Percentiles rank a stretch among this genome's conserved stretches.
Evolutionary conservation across 1,284 basidiomycete genomes (phyloP).

Genomic region (Puccinia triticina): DNA sequence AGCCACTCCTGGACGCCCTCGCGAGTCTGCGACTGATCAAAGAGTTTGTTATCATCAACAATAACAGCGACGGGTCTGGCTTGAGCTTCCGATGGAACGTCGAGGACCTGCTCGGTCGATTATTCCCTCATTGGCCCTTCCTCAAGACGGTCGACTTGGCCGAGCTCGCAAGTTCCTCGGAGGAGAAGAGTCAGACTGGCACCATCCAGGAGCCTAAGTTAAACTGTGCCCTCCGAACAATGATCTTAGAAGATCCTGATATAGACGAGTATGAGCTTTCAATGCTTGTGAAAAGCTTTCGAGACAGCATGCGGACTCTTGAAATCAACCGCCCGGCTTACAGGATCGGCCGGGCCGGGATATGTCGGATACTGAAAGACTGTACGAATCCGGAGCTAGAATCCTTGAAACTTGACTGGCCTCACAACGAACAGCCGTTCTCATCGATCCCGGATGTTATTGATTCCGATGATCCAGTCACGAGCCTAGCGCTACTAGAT

Average conservation of each 20-base stretch:
- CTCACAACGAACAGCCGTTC: neutral
- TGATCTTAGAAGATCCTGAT: neutral
- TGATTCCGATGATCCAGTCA: neutral
- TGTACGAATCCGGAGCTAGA: neutral
- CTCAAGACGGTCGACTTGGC: conserved; percentile 1
- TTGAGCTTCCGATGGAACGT: neutral
- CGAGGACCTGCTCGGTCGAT: neutral
- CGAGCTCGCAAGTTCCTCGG: neutral
- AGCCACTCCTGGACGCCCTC: neutral
- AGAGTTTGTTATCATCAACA: conserved; percentile 8
- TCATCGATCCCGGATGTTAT: neutral
- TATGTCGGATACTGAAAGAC: neutral
- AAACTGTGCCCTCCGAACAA: neutral
- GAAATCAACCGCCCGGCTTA: neutral
- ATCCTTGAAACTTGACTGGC: neutral
- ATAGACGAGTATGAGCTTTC: neutral
- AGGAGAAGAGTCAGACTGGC: neutral
- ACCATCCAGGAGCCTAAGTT: neutral
- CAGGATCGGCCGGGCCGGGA: neutral
- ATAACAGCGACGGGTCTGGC: neutral
- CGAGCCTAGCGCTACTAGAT: neutral
- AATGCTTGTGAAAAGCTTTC: neutral
- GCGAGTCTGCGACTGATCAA: conserved; percentile 1
- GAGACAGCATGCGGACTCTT: neutral
- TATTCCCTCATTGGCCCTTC: conserved; percentile 4